phyloP scores from a whole-genome alignment of 140 eudicot species.

The Erigeron philadelphicus region DNA sequence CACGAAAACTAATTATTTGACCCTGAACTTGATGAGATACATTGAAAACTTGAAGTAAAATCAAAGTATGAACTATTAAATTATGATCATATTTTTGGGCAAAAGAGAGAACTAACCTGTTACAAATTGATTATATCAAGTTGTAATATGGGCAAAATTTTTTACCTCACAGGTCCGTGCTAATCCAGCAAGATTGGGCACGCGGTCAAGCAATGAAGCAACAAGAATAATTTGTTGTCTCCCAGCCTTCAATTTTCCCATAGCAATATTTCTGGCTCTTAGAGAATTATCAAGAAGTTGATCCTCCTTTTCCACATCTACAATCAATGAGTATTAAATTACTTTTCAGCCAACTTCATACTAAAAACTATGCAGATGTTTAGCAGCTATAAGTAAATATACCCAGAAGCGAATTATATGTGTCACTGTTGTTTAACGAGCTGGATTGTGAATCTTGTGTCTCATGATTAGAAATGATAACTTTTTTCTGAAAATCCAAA shows the following conservation, averaged over 20 bases:
- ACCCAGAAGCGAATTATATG: conserved; percentile 52
- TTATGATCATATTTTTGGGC: not conserved
- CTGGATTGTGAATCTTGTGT: conserved; percentile 33
- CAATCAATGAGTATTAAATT: conserved; percentile 14
- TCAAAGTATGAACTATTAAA: too few species aligned
- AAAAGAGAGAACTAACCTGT: not conserved
- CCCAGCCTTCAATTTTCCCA: conserved; percentile 51
- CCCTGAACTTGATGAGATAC: not conserved
- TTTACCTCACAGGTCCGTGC: conserved; percentile 92
- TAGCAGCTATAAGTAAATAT: conserved; percentile 22
- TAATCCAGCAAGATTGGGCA: conserved; percentile 97
- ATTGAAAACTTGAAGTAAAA: too few species aligned
- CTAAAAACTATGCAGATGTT: conserved; percentile 13
- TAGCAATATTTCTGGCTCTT: conserved; percentile 51
- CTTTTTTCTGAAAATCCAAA: conserved; percentile 79
- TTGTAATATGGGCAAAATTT: not conserved
- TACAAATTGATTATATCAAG: not conserved
- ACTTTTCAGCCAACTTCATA: not conserved
- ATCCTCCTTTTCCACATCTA: conserved; percentile 81
- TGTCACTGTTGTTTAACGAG: conserved; percentile 26
- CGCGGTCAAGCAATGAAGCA: conserved; percentile 89
- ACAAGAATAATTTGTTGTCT: conserved; percentile 70
- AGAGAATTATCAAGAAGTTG: conserved; percentile 62
- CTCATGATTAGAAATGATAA: conserved; percentile 52
- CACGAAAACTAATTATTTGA: not conserved